A percentile compares a stretch with the other conserved stretches of the same genome.
Evolutionary conservation across 1,284 basidiomycete species (phyloP).

Genomic region (Pyrrhoderma noxium): DNA sequence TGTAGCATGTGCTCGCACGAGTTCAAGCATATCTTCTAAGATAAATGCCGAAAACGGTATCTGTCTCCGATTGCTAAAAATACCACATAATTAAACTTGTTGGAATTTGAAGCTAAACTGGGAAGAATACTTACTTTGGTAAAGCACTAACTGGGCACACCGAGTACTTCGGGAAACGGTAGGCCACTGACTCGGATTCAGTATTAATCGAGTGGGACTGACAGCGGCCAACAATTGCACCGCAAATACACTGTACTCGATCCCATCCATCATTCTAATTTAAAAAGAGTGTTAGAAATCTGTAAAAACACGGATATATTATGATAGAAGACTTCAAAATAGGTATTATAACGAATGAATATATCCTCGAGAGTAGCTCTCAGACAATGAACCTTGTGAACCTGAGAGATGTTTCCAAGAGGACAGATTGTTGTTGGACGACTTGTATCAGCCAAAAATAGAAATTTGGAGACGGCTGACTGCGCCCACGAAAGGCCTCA

Average conservation of each 20-base stretch:
- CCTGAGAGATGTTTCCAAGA: slow-evolving; percentile 77
- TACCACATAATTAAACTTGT: not conserved
- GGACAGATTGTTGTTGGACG: slow-evolving; percentile 66
- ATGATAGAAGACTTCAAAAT: not conserved
- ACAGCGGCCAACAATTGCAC: slow-evolving; percentile 66
- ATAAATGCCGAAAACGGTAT: slow-evolving; percentile 79
- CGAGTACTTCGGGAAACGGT: slow-evolving; percentile 74
- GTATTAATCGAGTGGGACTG: slow-evolving; percentile 41
- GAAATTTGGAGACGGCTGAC: slow-evolving; percentile 26
- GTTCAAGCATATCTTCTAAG: slow-evolving; percentile 81
- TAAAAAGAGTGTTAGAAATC: no score
- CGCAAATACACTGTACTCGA: slow-evolving; percentile 68
- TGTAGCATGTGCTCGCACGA: slow-evolving; percentile 81
- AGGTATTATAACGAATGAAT: slow-evolving; percentile 28
- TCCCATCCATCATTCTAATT: slow-evolving; percentile 56
- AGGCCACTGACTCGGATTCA: slow-evolving; percentile 36
- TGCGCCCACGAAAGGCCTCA: slow-evolving; percentile 21
- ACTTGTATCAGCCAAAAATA: slow-evolving; percentile 80
- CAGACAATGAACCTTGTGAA: slow-evolving; percentile 55
- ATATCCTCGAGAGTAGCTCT: slow-evolving; percentile 83
- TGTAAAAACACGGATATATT: no score
- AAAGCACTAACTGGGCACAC: slow-evolving; percentile 62
- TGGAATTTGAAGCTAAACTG: not conserved
- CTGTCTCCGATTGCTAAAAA: slow-evolving; percentile 49
- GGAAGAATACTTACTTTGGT: slow-evolving; percentile 44